These are phyloP conservation scores for Citropsis articulata DNA, from an alignment of 345 rosid genomes.

Conservation along the genomic window DNA sequence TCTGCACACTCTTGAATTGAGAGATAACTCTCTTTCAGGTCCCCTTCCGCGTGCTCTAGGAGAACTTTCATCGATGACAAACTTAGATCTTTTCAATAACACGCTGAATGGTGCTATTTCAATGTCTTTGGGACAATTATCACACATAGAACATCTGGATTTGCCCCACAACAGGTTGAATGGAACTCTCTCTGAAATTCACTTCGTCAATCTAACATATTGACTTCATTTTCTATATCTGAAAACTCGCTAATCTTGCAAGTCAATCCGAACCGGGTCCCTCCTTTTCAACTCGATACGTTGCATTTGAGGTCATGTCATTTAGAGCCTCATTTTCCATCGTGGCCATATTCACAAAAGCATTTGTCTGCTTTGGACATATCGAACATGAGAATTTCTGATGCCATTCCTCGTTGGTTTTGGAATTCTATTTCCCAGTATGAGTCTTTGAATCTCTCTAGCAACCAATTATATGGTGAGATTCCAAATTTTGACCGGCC, in stretches of 20 bases:
- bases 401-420: not conserved
- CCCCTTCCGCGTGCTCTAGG: not conserved
- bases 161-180: not conserved
- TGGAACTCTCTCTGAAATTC: not conserved
- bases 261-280: too few relatives aligned
- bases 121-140: not conserved
- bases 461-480: not conserved
- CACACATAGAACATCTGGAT: too few relatives aligned
- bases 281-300: not conserved
- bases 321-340: not conserved
- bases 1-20: not conserved
- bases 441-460: not conserved
- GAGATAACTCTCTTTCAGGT: not conserved
- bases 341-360: not conserved
- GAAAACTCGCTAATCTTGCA: not conserved
- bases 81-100: not conserved
- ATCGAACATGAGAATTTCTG: not conserved
- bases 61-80: not conserved
- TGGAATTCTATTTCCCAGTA: not conserved
- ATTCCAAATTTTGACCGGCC: not conserved
- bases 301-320: not conserved
- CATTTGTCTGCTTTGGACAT: not conserved
- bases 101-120: not conserved
- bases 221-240: not conserved
- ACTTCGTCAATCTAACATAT: not conserved